Evolutionary conservation across 805 yeast species (phyloP), one percentile per base, ranked within the genome.

Genomic region (Barnettozyma sp.): DNA sequence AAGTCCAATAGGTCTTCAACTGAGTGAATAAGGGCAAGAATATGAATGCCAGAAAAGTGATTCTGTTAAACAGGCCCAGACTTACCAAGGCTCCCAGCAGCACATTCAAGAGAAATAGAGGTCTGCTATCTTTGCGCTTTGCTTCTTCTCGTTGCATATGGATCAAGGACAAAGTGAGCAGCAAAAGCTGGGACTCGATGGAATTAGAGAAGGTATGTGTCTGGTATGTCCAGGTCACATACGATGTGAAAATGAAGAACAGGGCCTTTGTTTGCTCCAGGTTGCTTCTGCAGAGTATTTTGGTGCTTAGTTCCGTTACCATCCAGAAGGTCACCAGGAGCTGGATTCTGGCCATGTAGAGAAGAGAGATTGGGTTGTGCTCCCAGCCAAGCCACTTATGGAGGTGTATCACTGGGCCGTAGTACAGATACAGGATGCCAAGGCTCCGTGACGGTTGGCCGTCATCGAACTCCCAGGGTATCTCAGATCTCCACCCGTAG

Each of bases 121-220:
- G 49, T 9, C 26, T 29, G 21, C 27, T 29, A 1, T 12, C 23
- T 28, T 36, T 34, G 7, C 48, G 23, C 14, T 24, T 30, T 2
- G 8, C 13, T 4, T 35, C 33, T 30, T 39, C 39, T 26, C 22
- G 33, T 48, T 46, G 36, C 50, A 45, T 60, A 47, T 50, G 71
- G 52, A 49, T 59, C 65, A 46, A 62, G 14, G 59, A 55, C 48
- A 59, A 77, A 58, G 26, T 73, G 60, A 40, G 40, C 49, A 40
- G 66, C 63, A 54, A 42, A 18, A 53, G 37, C 60, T 55, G 25
- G 1, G 83, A 81, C 55, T 92, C 99, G 2, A 84, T 51, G 16
- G 87, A 73, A 54, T 92, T 92, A n/a, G 95, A 83, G 49, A 92
- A 83, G 1, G 94, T 77, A 53, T 87, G 97, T 0, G 84, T 67